A percentile compares a stretch with the other conserved stretches of the same genome.
phyloP scores from a whole-genome alignment of 2,329 filamentous ascomycete species.

The Aspergillus udagawae region DNA sequence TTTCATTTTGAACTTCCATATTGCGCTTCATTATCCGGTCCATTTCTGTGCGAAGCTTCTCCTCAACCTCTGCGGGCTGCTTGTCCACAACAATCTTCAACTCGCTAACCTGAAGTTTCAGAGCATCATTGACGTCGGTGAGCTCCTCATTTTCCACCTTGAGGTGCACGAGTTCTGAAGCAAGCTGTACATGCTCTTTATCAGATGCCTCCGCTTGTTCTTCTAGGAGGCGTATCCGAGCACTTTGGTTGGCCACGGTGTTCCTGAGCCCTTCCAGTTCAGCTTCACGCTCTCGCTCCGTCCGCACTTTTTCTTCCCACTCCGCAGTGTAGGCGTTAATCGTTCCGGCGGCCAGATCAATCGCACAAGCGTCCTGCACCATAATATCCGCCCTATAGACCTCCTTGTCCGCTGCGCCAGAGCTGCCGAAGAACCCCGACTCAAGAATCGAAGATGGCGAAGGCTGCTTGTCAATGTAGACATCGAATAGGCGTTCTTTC shows the following conservation, averaged over 20 bases:
- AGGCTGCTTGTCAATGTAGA: constrained; percentile 91
- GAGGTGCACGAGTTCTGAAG: constrained; percentile 83
- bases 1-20: constrained; percentile 89
- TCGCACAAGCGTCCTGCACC: constrained; percentile 84
- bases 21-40: constrained; percentile 91
- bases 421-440: constrained; percentile 94
- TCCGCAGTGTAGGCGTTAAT: constrained; percentile 77
- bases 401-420: constrained; percentile 85
- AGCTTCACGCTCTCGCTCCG: constrained; percentile 74
- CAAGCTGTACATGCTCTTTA: constrained; percentile 82
- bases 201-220: constrained; percentile 85
- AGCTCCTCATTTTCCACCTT: constrained; percentile 93
- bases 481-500: constrained; percentile 91
- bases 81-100: constrained; percentile 81
- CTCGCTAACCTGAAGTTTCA: constrained; percentile 80
- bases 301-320: constrained; percentile 87
- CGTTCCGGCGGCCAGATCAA: constrained; percentile 78
- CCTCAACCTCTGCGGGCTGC: constrained; percentile 85
- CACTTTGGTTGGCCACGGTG: constrained; percentile 63
- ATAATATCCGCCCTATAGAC: constrained; percentile 92
- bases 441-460: constrained; percentile 91
- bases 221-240: constrained; percentile 79
- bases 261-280: constrained; percentile 72
- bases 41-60: constrained; percentile 75
- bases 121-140: constrained; percentile 80